Evolutionary conservation across 352 stramenopile species (phyloP), one percentile per base, ranked within the genome.

Genomic region (Pythium scleroteichum): DNA sequence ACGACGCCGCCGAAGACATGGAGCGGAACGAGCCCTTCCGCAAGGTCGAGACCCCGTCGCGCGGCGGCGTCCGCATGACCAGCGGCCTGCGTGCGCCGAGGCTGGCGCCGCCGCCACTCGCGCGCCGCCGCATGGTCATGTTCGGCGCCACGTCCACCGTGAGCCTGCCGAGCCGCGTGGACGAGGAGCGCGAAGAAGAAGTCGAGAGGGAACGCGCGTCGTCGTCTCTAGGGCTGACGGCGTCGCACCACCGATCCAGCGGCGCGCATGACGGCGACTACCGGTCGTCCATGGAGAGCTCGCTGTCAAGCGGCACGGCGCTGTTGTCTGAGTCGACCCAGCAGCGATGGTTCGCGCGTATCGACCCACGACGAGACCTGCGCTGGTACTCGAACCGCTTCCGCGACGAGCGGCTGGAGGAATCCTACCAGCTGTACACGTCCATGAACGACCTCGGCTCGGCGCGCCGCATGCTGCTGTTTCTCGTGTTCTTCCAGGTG

Each of bases 391-490:
- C 75, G 48, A 92, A 94, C 60, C 68, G 78, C 49, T 94, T 94
- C 56, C 77, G 73, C 26, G 81, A 92, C 64, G 68, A 80, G 29
- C 68, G 79, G 17, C 66, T 87, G 40, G 84, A 94, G 64, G 77
- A 90, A 47, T 90, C 82, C 42, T 94, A 91, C 56, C 84, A 94
- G 51, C 60, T 94, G 3, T 85, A 89, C 59, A 86, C 79, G 32
- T 94, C 82, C n/a, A 90, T 72, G 42, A 68, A 68, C 45, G 80
- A 88, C 51, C 82, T 94, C 51, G 69, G 77, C 3, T 71, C 84
- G 12, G 79, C 79, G 16, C 51, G 80, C 4, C 69, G 76, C 59
- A 72, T 90, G 42, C 73, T 90, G 68, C 58, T 92, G 45, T 75
- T 82, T 26, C 69, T 91, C 45, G 66, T 92, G 26, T 50, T 71